Conservation (phyloP, 139 green algal species). For the Tetraselmis striata region DNA sequence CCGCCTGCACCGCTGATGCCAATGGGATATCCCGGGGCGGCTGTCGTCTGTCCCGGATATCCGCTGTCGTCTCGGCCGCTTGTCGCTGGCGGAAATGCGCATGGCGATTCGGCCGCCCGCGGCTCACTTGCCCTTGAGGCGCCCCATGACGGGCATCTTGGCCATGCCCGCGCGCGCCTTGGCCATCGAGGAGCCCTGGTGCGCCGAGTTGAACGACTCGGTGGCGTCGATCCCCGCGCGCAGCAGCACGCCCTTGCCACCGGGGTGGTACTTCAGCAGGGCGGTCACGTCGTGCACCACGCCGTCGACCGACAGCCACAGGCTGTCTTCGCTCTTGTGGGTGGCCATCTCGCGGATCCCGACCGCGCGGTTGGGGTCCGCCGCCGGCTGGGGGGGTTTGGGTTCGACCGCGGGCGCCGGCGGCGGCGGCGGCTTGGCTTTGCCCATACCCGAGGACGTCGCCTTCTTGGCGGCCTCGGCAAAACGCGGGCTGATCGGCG, state of each 20-base stretch:
- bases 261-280: background rate
- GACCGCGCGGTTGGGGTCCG: background rate
- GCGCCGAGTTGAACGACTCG: background rate
- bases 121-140: background rate
- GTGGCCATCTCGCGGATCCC: background rate
- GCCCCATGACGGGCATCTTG: background rate
- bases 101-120: no score
- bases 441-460: background rate
- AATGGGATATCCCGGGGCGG: no score
- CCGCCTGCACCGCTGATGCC: no score
- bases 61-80: no score
- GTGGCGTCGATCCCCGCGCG: background rate
- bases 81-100: no score
- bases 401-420: background rate
- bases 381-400: background rate
- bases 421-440: background rate
- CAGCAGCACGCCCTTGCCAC: background rate
- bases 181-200: background rate
- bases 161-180: background rate
- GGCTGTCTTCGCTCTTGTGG: background rate
- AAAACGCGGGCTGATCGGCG: background rate
- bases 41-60: no score
- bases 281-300: background rate
- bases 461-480: background rate
- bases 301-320: background rate